These are phyloP conservation scores for Rhodofomes roseus DNA, from an alignment of 1,284 basidiomycete genomes.

Conservation along the genomic window DNA sequence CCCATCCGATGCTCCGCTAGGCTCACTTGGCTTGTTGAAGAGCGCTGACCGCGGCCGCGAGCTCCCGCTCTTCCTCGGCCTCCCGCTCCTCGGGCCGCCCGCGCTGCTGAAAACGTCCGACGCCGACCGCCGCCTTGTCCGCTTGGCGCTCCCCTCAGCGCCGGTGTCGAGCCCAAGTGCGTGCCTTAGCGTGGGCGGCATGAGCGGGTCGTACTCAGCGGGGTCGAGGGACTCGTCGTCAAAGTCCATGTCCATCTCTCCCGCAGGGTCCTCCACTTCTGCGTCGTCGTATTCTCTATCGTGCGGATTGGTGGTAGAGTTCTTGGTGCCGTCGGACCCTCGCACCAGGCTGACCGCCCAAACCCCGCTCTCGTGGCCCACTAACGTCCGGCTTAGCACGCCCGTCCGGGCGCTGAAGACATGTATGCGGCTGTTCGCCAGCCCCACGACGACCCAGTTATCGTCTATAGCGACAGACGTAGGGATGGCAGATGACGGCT, in stretches of 20 bases:
- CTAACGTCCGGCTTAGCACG: conserved; percentile 71
- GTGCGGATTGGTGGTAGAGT: conserved; percentile 1
- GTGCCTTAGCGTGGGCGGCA: conserved; percentile 28
- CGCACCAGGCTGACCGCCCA: conserved; percentile 85
- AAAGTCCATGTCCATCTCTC: background rate
- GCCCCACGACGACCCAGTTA: conserved; percentile 87
- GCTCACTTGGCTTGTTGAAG: conserved; percentile 48
- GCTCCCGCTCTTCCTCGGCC: conserved; percentile 12
- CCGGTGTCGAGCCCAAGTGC: conserved; percentile 32
- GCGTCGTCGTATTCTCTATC: background rate
- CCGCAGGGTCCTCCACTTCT: background rate
- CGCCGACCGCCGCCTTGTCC: conserved; percentile 6
- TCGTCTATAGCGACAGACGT: conserved; percentile 85
- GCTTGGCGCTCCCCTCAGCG: conserved; percentile 7
- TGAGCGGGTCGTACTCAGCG: conserved; percentile 22
- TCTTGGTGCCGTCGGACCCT: conserved; percentile 20
- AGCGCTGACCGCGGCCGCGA: conserved; percentile 14
- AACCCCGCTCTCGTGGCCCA: conserved; percentile 87
- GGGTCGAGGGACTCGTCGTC: conserved; percentile 2
- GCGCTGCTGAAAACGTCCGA: conserved; percentile 4
- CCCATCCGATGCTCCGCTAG: conserved; percentile 61
- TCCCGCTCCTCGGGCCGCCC: background rate
- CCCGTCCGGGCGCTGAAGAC: conserved; percentile 85
- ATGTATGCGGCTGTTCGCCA: conserved; percentile 86
- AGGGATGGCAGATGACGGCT: conserved; percentile 33